These are phyloP conservation scores for Tillandsia leiboldiana DNA, from an alignment of 176 grass and related monocot genomes.

Conservation along the genomic window DNA sequence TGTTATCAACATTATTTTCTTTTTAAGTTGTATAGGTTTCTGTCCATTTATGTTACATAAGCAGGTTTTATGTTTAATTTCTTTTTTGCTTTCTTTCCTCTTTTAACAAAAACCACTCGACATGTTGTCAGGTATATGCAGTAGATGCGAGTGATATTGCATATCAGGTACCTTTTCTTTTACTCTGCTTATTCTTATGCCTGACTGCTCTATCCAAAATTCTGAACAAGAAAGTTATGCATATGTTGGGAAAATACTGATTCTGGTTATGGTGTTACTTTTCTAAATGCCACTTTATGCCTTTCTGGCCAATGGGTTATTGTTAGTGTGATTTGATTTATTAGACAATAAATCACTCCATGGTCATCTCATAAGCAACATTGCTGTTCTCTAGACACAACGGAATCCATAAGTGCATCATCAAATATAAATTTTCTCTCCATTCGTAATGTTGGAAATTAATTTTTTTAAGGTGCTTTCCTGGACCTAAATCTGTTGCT, in stretches of 20 bases:
- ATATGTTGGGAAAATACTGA: not conserved
- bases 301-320: not conserved
- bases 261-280: not conserved
- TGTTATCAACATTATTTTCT: not conserved
- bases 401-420: not conserved
- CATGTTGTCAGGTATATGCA: slow-evolving; percentile 71
- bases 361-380: not conserved
- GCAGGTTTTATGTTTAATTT: too few species aligned
- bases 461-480: not conserved
- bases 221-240: not conserved
- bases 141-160: slow-evolving; percentile 97
- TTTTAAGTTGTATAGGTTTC: too few species aligned
- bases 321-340: too few species aligned
- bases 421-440: not conserved
- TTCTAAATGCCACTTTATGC: not conserved
- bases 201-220: not conserved
- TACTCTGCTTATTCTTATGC: not conserved
- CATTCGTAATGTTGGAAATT: not conserved
- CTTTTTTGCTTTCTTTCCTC: not conserved
- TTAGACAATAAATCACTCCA: too few species aligned
- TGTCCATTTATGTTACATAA: too few species aligned
- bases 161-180: slow-evolving; percentile 45
- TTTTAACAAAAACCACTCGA: not conserved
- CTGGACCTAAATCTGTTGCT: not conserved
- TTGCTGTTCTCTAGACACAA: not conserved